A percentile compares a stretch with the other conserved stretches of the same genome.
phyloP scores from a whole-genome alignment of 169 alveolate species.

The Cryptosporidium baileyi region DNA sequence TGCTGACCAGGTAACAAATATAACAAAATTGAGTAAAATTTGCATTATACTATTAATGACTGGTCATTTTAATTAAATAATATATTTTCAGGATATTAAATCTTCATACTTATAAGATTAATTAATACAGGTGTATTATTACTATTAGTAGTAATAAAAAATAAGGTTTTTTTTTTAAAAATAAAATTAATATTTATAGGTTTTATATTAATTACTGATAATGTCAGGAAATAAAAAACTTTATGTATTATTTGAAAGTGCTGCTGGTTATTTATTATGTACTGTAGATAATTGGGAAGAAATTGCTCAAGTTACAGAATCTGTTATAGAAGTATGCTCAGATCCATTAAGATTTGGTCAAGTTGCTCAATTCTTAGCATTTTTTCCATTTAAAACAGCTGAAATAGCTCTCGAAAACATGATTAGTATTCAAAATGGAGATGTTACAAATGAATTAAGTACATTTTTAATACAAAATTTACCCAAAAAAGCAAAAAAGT shows the following conservation, averaged over 20 bases:
- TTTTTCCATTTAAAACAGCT: constrained; percentile 90
- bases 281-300: constrained; percentile 90
- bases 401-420: constrained; percentile 92
- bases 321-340: constrained; percentile 84
- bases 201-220: no score
- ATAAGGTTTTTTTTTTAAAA: no score
- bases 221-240: constrained; percentile 51
- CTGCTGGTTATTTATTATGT: constrained; percentile 93
- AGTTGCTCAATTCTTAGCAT: constrained; percentile 87
- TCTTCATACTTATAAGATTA: no score
- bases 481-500: constrained; percentile 83
- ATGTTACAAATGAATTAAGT: constrained; percentile 82
- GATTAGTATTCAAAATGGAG: constrained; percentile 84
- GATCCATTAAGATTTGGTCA: constrained; percentile 86
- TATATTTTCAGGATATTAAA: no score
- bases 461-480: constrained; percentile 85
- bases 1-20: no score
- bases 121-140: no score
- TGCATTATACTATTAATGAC: no score
- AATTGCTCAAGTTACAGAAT: constrained; percentile 81
- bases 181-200: no score
- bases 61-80: no score
- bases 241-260: constrained; percentile 86
- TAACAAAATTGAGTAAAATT: no score
- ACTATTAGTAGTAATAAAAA: no score